Base-by-base conservation (phyloP, 352 stramenopile genomes). In the Globisporangium uncinulatum region DNA sequence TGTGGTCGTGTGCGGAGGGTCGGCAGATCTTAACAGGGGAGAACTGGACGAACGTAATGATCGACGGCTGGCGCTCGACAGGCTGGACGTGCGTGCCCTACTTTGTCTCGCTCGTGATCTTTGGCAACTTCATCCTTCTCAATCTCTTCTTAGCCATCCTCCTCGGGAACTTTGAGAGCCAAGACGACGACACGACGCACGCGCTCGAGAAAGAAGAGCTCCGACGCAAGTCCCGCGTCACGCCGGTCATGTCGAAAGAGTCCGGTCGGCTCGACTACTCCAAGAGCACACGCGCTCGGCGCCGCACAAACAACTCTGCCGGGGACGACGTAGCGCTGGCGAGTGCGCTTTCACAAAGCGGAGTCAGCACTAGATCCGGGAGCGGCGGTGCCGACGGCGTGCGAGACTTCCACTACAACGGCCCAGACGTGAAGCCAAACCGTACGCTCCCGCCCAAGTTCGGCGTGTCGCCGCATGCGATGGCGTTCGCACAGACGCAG, bases 131-230 rank as follows among this genome's bases (percentile, higher is more conserved):
- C 61, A 90, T 96, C 44, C 70, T 97, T 34, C 67, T 98, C 19
- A 97, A 97, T 62, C 66, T 98, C 8, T 97, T 98, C 57, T 71
- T 97, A 1, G 89, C 89, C 2, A 96, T 98, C 59, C 70, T 98
- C 29, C 73, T 98, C 7, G 71, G 68, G 8, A 91, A 95, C 51
- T 97, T 97, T 57, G 83, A 91, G 39, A 71, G 77, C 42, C 74
- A 71, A 1, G 76, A 68, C 52, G 73, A 86, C 13, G 71, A 86
- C 32, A 60, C 67, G 3, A 58, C 67, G 24, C 54, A 71, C 32
- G 47, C 63, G 34, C 67, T 76, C 46, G 61, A 66, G 0, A 66
- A 80, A 8, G 63, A 72, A 39, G 51, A 79, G 24, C 51, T 57
- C 17, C 71, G 67, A n/a, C 55, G 59, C 41, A 67, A 69, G 46